A percentile compares a stretch with the other conserved stretches of the same genome.
Evolutionary conservation across 2,329 filamentous ascomycete species (phyloP).

Genomic region (Fusarium sp.): DNA sequence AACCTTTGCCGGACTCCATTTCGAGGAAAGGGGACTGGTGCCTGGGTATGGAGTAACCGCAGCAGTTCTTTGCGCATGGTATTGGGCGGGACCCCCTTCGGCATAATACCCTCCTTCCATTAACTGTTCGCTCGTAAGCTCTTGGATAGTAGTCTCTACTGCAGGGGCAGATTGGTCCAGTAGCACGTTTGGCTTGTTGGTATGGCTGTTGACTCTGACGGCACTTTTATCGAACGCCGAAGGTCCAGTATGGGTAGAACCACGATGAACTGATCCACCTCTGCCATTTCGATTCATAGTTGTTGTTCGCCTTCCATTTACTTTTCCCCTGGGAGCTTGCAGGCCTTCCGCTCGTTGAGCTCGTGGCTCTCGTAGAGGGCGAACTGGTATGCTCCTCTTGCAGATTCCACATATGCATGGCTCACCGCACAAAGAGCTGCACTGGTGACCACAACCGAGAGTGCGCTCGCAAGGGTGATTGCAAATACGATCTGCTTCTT

Average conservation of each 20-base stretch:
- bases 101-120: slow-evolving; percentile 35
- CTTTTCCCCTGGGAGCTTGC: neutral
- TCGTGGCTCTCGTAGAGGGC: neutral
- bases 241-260: neutral
- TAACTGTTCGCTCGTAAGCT: slow-evolving; percentile 66
- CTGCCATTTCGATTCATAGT: neutral
- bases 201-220: neutral
- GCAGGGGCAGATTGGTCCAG: neutral
- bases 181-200: neutral
- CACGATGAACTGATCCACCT: neutral
- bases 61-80: neutral
- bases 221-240: neutral
- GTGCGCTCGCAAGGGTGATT: slow-evolving; percentile 33
- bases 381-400: neutral
- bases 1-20: slow-evolving; percentile 38
- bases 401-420: slow-evolving; percentile 25
- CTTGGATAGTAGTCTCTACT: neutral
- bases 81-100: neutral
- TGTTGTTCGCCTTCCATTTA: neutral
- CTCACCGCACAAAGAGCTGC: slow-evolving; percentile 30
- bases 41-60: neutral
- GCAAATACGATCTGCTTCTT: slow-evolving; percentile 47
- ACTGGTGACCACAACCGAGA: slow-evolving; percentile 38
- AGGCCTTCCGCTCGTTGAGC: neutral
- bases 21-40: slow-evolving; percentile 16